These are phyloP conservation scores for Phoma herbarum DNA, from an alignment of 2,329 filamentous ascomycete genomes.

Conservation along the genomic window DNA sequence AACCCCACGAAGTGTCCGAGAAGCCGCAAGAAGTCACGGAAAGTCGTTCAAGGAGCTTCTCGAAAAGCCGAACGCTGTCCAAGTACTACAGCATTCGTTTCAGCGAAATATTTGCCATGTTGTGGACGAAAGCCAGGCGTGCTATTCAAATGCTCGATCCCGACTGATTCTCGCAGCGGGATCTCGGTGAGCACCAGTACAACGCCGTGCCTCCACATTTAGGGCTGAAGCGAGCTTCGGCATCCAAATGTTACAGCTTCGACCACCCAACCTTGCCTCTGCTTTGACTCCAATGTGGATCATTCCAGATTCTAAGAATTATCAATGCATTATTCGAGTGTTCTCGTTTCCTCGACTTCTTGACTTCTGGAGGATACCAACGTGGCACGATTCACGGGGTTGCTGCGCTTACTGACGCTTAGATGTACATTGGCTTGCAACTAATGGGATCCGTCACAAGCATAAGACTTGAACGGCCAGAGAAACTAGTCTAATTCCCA, in stretches of 20 bases:
- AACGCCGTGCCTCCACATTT: constrained; percentile 20
- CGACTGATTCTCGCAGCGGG: constrained; percentile 31
- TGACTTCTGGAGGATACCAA: too few relatives aligned
- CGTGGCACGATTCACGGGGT: neutral
- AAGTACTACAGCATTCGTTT: neutral
- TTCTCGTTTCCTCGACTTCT: neutral
- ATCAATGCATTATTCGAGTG: neutral
- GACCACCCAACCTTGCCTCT: constrained; percentile 10
- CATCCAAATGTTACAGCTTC: constrained; percentile 7
- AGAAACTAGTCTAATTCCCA: neutral
- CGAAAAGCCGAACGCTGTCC: neutral
- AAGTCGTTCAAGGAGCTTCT: neutral
- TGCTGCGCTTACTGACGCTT: constrained; percentile 1
- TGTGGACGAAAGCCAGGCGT: neutral
- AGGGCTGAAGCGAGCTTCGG: constrained; percentile 17
- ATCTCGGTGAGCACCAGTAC: constrained; percentile 21
- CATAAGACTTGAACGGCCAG: neutral
- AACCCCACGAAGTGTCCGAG: neutral
- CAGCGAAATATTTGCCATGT: neutral
- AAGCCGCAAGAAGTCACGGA: neutral
- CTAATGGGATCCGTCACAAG: neutral
- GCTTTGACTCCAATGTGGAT: neutral
- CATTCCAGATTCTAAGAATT: neutral
- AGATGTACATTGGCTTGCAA: neutral
- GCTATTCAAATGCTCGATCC: constrained; percentile 11